These are phyloP conservation scores for Fusarium albosuccineum DNA, from an alignment of 2,329 filamentous ascomycete species.

Conservation along the genomic window DNA sequence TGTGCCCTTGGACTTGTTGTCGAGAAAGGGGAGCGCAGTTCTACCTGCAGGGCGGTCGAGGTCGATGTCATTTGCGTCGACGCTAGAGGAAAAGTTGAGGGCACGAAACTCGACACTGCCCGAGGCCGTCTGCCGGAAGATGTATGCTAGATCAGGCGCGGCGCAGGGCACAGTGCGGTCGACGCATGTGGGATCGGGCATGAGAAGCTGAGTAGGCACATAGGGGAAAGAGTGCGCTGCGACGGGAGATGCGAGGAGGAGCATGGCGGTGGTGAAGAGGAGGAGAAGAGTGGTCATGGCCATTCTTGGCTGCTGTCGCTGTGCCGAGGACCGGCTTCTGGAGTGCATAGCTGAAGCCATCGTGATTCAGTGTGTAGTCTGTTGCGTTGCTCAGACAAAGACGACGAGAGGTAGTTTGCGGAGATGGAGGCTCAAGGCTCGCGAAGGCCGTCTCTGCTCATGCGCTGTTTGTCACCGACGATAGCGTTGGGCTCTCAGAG, in stretches of 20 bases:
- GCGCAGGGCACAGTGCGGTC: conserved; percentile 55
- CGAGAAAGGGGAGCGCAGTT: conserved; percentile 71
- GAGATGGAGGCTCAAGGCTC: conserved; percentile 11
- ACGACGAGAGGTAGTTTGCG: conserved; percentile 3
- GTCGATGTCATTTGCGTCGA: conserved; percentile 61
- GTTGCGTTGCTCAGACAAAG: background rate
- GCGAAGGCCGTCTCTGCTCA: conserved; percentile 11
- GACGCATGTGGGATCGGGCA: conserved; percentile 58
- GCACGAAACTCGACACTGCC: conserved; percentile 67
- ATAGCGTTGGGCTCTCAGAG: conserved; percentile 30
- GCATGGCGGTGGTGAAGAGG: conserved; percentile 12
- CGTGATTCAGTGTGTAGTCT: conserved; percentile 9
- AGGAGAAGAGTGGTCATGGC: conserved; percentile 21
- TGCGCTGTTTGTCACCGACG: conserved; percentile 29
- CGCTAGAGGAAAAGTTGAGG: conserved; percentile 72
- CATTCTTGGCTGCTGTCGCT: conserved; percentile 16
- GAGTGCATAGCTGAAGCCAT: conserved; percentile 19
- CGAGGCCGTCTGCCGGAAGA: conserved; percentile 70
- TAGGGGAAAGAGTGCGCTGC: conserved; percentile 74
- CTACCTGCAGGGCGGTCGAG: conserved; percentile 65
- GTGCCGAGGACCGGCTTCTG: conserved; percentile 17
- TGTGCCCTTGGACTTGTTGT: conserved; percentile 58
- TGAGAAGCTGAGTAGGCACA: conserved; percentile 79
- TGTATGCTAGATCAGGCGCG: conserved; percentile 70
- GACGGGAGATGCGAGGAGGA: conserved; percentile 35